Conservation (phyloP, 2,329 filamentous ascomycete species). For the Ophiocordyceps camponoti-rufipedis region DNA sequence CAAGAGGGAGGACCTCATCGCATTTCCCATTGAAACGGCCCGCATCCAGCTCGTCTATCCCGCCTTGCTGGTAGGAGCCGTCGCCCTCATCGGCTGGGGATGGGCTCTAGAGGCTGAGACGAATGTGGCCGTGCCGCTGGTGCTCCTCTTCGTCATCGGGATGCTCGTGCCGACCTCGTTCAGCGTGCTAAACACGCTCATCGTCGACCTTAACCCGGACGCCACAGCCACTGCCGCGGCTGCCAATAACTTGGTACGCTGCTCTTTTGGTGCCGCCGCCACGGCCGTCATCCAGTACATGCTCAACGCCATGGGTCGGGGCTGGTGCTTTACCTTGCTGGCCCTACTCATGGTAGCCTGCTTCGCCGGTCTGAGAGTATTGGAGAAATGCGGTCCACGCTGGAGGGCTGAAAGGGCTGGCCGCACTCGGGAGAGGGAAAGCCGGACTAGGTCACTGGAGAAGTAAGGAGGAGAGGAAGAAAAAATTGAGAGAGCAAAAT, state of each 20-base stretch:
- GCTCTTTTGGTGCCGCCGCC: constrained; percentile 37
- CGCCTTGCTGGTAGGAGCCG: constrained; percentile 33
- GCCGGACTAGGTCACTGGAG: neutral
- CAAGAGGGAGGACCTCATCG: constrained; percentile 30
- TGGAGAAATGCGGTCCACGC: constrained; percentile 27
- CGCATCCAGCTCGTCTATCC: constrained; percentile 36
- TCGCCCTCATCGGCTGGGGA: constrained; percentile 34
- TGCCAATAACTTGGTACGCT: constrained; percentile 45
- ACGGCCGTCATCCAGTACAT: constrained; percentile 42
- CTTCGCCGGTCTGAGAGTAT: constrained; percentile 28
- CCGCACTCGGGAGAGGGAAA: constrained; percentile 4
- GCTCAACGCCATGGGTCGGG: constrained; percentile 35
- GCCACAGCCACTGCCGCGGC: constrained; percentile 44
- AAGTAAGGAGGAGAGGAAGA: neutral
- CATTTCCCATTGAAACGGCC: constrained; percentile 36
- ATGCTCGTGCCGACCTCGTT: constrained; percentile 42
- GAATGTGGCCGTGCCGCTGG: constrained; percentile 33
- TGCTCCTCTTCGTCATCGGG: constrained; percentile 38
- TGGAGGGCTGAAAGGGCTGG: constrained; percentile 33
- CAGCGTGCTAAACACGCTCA: constrained; percentile 41
- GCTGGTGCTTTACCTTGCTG: constrained; percentile 45
- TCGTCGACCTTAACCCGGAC: constrained; percentile 44
- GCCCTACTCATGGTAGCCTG: constrained; percentile 28
- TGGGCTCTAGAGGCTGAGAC: constrained; percentile 35
- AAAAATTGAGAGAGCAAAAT: neutral